Conservation (phyloP, 129 eudicot species). For the Lactuca sativa region DNA sequence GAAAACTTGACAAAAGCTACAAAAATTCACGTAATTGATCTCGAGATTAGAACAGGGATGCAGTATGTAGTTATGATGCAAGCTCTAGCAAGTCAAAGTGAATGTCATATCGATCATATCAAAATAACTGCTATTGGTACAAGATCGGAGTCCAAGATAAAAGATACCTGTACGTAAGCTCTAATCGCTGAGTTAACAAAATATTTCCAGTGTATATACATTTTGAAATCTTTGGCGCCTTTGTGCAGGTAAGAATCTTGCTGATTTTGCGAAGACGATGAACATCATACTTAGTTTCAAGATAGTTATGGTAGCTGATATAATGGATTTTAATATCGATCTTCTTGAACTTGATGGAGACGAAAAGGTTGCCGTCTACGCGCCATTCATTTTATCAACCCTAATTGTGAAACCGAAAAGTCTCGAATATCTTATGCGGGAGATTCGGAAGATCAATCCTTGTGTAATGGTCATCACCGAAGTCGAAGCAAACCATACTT, state of each 20-base stretch:
- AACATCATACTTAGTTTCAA: slow-evolving; percentile 29
- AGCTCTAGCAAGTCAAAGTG: slow-evolving; percentile 30
- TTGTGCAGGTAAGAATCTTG: slow-evolving; percentile 29
- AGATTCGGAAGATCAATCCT: slow-evolving; percentile 32
- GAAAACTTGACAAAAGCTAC: slow-evolving; percentile 29
- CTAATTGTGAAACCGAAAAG: slow-evolving; percentile 23
- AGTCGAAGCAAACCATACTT: slow-evolving; percentile 43
- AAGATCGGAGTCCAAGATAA: slow-evolving; percentile 22
- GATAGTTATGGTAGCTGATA: slow-evolving; percentile 36
- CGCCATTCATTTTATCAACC: slow-evolving; percentile 10
- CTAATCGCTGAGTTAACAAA: not conserved
- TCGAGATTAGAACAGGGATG: slow-evolving; percentile 41
- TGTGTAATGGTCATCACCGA: slow-evolving; percentile 36
- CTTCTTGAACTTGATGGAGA: slow-evolving; percentile 27
- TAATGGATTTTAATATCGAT: slow-evolving; percentile 26
- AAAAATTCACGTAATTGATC: slow-evolving; percentile 47
- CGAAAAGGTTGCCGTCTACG: slow-evolving; percentile 38
- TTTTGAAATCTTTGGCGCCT: not conserved
- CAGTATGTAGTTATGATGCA: slow-evolving; percentile 47
- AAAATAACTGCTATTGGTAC: slow-evolving; percentile 56
- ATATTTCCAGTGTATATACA: not conserved
- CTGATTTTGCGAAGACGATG: slow-evolving; percentile 31
- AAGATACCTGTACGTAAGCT: slow-evolving; percentile 33
- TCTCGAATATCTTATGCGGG: slow-evolving; percentile 39
- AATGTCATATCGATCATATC: slow-evolving; percentile 29